phyloP scores from a whole-genome alignment of 805 yeast genomes.

The Yarrowia alimentaria region DNA sequence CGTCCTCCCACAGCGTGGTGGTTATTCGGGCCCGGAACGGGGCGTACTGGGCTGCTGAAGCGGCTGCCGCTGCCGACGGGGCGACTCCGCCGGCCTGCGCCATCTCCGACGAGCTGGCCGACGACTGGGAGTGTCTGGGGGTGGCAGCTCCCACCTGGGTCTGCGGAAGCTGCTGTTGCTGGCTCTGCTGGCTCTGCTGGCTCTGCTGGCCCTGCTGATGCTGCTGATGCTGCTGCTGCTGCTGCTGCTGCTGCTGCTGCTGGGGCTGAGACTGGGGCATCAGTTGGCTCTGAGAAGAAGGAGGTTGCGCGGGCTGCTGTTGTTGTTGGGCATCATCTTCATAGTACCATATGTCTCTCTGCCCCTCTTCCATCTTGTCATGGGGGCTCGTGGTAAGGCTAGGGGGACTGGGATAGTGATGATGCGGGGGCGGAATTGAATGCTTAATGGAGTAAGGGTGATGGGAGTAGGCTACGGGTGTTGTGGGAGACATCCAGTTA shows the following conservation, averaged over 20 bases:
- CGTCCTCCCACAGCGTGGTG: conserved; percentile 88
- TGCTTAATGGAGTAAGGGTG: conserved; percentile 9
- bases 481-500: conserved; percentile 26
- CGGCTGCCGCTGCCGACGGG: conserved; percentile 3
- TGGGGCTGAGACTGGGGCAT: neutral
- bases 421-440: conserved; percentile 14
- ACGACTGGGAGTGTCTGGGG: conserved; percentile 12
- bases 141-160: neutral
- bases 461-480: conserved; percentile 23
- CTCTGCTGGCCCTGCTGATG: neutral
- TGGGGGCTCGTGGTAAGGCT: conserved; percentile 25
- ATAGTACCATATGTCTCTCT: conserved; percentile 26
- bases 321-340: conserved; percentile 18
- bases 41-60: conserved; percentile 20
- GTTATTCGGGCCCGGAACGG: conserved; percentile 54
- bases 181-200: conserved; percentile 11
- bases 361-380: conserved; percentile 27
- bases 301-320: too few relatives aligned
- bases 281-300: too few relatives aligned
- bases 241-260: neutral
- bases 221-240: conserved; percentile 13
- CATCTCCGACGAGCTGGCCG: conserved; percentile 1
- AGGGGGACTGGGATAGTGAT: conserved; percentile 26
- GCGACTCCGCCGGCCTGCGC: neutral
- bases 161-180: neutral